Base-by-base conservation (phyloP, 768 basidiomycete genomes). In the Boletus huronensis region DNA sequence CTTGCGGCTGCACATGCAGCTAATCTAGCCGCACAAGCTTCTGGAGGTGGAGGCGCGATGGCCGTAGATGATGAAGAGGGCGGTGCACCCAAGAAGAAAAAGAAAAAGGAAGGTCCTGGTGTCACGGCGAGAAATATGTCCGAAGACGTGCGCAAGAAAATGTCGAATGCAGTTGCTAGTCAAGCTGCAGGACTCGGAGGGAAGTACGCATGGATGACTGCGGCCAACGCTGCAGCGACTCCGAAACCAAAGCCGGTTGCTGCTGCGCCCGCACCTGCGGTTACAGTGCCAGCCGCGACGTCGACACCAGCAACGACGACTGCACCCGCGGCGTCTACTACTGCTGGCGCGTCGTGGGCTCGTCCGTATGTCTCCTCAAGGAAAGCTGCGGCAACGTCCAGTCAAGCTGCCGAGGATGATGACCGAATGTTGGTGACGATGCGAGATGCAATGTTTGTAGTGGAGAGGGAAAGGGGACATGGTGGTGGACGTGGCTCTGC, bases 201-300 rank as follows among this genome's bases (percentile, higher is more conserved):
- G 21, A 87, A 86, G 70, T 95, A 93, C 63, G 79, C 88, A 16
- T 95, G 93, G 93, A 91, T 94, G 90, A 91, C 75, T 16, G 81
- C 87, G 6, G 80, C 83, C 3, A 81, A 77, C 55, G 72, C 77
- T 19, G 60, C 79, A 0, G 49, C 77, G 1, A 47, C 78, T 1
- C 69, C 77, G 11, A 78, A 80, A 49, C 61, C 75, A 5, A 72
- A 71, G 39, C 61, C 69, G 4, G 61, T 62, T 13, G 55, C 71
- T 8, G 58, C 74, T 19, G 63, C 74, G 1, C 71, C 74, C 10
- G 66, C 71, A 9, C 61, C 74, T 31, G 62, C 63, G 7, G 31
- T 68, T 3, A 51, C 62, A 41, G 61, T 64, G 5, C 60, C 71
- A 1, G 49, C 61, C 7, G 63, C 69, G 14, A 63, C 62, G 3